Evolutionary conservation across 208 protist species (phyloP).

Genomic region (Zelonia costaricensis): DNA sequence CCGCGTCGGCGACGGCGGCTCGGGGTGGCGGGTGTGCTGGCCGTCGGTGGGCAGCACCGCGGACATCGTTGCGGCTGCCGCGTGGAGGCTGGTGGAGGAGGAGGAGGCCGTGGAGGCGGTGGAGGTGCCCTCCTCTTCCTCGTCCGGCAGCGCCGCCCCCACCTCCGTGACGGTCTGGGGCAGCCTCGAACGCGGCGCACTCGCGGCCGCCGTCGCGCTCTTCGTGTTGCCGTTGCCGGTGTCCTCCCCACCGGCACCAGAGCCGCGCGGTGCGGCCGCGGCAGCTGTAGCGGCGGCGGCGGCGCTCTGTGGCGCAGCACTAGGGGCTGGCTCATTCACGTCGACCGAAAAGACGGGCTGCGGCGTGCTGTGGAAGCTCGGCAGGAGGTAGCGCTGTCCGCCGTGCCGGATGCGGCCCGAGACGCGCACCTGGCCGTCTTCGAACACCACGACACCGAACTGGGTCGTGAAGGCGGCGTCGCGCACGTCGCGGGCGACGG

Average conservation of each 20-base stretch:
- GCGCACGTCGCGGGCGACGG: conserved; percentile 46
- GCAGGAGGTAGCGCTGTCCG: conserved; percentile 27
- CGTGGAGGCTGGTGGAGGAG: not conserved
- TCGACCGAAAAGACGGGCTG: conserved; percentile 41
- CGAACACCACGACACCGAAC: conserved; percentile 46
- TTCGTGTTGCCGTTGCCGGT: not conserved
- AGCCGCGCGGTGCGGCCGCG: not conserved
- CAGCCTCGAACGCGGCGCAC: too few relatives aligned
- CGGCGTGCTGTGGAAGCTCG: conserved; percentile 31
- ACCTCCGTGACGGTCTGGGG: too few relatives aligned
- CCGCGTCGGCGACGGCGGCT: not conserved
- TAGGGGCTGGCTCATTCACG: conserved; percentile 18
- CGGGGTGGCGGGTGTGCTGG: not conserved
- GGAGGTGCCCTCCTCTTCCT: not conserved
- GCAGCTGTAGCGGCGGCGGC: not conserved
- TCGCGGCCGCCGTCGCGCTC: too few relatives aligned
- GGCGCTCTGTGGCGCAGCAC: not conserved
- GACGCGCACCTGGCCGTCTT: conserved; percentile 50
- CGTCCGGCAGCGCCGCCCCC: not conserved
- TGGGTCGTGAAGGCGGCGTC: conserved; percentile 56
- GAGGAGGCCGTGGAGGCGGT: not conserved
- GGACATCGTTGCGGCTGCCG: not conserved
- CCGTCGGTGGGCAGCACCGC: not conserved
- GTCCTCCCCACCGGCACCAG: not conserved
- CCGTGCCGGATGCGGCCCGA: conserved; percentile 35